phyloP scores from a whole-genome alignment of 192 early-diverging fungal species.

The Entomortierella beljakovae region DNA sequence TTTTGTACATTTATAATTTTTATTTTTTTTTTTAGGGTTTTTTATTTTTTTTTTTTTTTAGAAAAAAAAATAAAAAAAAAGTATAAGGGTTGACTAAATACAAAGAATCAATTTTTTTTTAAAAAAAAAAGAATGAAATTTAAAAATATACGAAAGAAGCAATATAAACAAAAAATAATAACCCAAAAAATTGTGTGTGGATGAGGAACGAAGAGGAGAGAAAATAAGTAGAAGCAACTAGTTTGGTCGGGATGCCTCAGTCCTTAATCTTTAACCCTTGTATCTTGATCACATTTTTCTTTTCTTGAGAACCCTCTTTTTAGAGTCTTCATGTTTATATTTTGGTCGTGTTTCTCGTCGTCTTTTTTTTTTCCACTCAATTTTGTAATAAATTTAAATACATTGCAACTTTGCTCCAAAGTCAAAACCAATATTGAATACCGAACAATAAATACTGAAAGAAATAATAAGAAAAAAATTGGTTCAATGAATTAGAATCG shows the following conservation, averaged over 20 bases:
- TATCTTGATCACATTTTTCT: background rate
- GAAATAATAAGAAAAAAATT: slow-evolving; percentile 11
- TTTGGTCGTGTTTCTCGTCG: slow-evolving; percentile 38
- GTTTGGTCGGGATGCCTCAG: slow-evolving; percentile 52
- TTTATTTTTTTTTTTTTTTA: background rate
- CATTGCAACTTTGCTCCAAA: background rate
- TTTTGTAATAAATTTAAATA: background rate
- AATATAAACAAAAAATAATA: slow-evolving; percentile 9
- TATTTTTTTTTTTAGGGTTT: background rate
- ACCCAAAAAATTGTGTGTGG: background rate
- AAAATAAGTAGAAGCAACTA: slow-evolving; percentile 30
- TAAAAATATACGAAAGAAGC: slow-evolving; percentile 17
- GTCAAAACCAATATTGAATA: background rate
- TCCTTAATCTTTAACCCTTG: background rate
- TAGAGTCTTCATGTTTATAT: slow-evolving; percentile 7
- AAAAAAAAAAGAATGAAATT: slow-evolving; percentile 6
- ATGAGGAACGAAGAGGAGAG: background rate
- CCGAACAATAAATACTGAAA: slow-evolving; percentile 6
- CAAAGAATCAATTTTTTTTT: background rate
- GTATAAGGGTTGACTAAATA: background rate
- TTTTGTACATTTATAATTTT: background rate
- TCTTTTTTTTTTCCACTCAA: slow-evolving; percentile 2
- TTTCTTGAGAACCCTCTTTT: slow-evolving; percentile 4
- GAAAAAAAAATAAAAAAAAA: background rate
- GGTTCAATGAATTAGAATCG: slow-evolving; percentile 6